Percentiles rank a stretch among this genome's conserved stretches.
phyloP scores from a whole-genome alignment of 2,329 filamentous ascomycete species.

The Phialocephala subalpina region DNA sequence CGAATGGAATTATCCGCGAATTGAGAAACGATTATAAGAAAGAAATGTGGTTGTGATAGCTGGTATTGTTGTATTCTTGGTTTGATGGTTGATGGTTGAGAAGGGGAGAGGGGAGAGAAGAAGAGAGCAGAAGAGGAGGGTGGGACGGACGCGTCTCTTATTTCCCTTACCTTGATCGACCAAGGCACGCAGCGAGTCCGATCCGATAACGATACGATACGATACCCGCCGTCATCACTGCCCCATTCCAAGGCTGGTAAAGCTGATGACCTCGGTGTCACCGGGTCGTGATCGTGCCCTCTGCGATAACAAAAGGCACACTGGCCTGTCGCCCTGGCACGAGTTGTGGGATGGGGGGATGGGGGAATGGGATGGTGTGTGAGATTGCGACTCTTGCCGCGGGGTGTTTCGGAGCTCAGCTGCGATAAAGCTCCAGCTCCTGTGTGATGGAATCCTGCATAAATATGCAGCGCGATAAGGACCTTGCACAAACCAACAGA shows the following conservation, averaged over 20 bases:
- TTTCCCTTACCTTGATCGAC: slow-evolving; percentile 16
- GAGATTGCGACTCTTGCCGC: slow-evolving; percentile 2
- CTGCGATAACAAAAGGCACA: slow-evolving; percentile 9
- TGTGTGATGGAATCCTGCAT: slow-evolving; percentile 1
- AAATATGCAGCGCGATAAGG: slow-evolving; percentile 9
- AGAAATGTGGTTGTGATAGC: background rate
- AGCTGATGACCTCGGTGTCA: slow-evolving; percentile 24
- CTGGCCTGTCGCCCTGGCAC: slow-evolving; percentile 13
- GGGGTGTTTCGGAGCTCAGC: slow-evolving; percentile 3
- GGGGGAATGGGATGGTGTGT: background rate
- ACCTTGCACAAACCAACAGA: background rate
- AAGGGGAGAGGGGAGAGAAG: slow-evolving; percentile 16
- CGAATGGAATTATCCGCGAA: slow-evolving; percentile 34
- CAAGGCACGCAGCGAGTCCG: slow-evolving; percentile 13
- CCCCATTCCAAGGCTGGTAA: slow-evolving; percentile 10
- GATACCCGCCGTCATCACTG: slow-evolving; percentile 12
- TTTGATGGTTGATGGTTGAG: slow-evolving; percentile 20
- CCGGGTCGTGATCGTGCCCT: slow-evolving; percentile 10
- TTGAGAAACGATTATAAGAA: slow-evolving; percentile 13
- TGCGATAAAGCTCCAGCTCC: slow-evolving; percentile 5
- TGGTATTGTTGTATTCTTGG: slow-evolving; percentile 13
- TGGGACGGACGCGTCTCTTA: slow-evolving; percentile 20
- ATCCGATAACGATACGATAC: background rate
- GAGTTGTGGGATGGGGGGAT: background rate
- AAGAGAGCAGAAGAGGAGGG: slow-evolving; percentile 5